These are phyloP conservation scores for Sordariomycetes sp. DNA, from an alignment of 2,329 filamentous ascomycete species.

Conservation along the genomic window DNA sequence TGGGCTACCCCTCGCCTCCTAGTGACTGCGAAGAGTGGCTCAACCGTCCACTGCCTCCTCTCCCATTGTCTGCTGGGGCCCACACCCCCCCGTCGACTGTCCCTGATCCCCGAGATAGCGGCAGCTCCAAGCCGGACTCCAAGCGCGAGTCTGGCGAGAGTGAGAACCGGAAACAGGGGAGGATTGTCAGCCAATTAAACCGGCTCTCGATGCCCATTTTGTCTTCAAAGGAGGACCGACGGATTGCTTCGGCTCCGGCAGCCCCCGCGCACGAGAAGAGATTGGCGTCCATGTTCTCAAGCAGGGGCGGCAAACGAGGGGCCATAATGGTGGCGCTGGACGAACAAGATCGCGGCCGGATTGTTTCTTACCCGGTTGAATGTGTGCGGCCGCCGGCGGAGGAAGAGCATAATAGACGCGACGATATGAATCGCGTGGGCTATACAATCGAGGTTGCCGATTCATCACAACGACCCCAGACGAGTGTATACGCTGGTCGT, in stretches of 20 bases:
- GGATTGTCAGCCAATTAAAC: conserved; percentile 10
- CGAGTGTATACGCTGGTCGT: not conserved
- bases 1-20: not conserved
- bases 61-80: conserved; percentile 18
- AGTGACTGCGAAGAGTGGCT: conserved; percentile 22
- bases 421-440: conserved; percentile 33
- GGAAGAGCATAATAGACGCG: conserved; percentile 25
- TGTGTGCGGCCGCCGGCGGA: conserved; percentile 10
- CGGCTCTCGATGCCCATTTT: conserved; percentile 18
- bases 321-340: not conserved
- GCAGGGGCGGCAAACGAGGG: not conserved
- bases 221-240: conserved; percentile 27
- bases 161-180: conserved; percentile 3
- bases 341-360: conserved; percentile 16
- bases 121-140: not conserved
- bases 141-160: not conserved
- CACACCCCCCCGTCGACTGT: not conserved
- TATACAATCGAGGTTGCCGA: conserved; percentile 46
- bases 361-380: conserved; percentile 33
- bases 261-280: conserved; percentile 27
- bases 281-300: not conserved
- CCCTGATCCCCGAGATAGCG: not conserved
- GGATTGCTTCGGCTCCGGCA: conserved; percentile 39
- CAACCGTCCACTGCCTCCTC: conserved; percentile 38
- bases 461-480: conserved; percentile 24